A percentile compares a stretch with the other conserved stretches of the same genome.
These are phyloP conservation scores for Fusarium sp. DNA, from an alignment of 2,329 filamentous ascomycete species.

Conservation along the genomic window DNA sequence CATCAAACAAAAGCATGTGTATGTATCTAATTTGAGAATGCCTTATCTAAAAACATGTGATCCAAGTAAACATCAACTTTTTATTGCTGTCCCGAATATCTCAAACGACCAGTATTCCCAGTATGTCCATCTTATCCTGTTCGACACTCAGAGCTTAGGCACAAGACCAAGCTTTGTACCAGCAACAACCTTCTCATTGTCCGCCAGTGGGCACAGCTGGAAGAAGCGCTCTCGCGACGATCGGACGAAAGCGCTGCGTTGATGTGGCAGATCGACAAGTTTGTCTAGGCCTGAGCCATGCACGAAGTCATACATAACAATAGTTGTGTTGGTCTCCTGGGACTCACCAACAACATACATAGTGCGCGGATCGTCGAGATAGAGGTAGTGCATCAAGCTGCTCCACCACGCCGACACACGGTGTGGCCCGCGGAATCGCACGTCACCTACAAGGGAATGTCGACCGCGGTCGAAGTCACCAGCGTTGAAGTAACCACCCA, in stretches of 20 bases:
- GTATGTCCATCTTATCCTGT: background rate
- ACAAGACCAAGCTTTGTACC: slow-evolving; percentile 63
- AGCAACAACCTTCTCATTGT: slow-evolving; percentile 64
- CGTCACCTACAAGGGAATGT: slow-evolving; percentile 67
- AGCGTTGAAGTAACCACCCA: slow-evolving; percentile 65
- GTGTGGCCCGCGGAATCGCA: slow-evolving; percentile 67
- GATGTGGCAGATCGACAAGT: slow-evolving; percentile 76
- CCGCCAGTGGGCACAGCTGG: slow-evolving; percentile 68
- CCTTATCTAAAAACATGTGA: background rate
- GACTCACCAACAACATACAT: slow-evolving; percentile 73
- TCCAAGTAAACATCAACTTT: background rate
- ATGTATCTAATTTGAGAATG: background rate
- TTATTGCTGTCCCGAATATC: background rate
- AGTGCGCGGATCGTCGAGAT: slow-evolving; percentile 68
- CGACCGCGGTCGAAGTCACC: slow-evolving; percentile 67
- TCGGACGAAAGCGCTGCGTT: slow-evolving; percentile 73
- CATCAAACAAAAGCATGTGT: background rate
- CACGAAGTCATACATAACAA: slow-evolving; percentile 78
- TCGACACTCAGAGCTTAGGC: slow-evolving; percentile 59
- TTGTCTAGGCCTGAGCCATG: slow-evolving; percentile 78
- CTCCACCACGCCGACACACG: slow-evolving; percentile 70
- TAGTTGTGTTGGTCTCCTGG: slow-evolving; percentile 73
- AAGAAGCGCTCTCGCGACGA: slow-evolving; percentile 76
- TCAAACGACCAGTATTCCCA: background rate
- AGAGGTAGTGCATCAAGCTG: slow-evolving; percentile 69